Conservation (phyloP, 2,329 filamentous ascomycete species). For the Aspergillus thermomutatus region DNA sequence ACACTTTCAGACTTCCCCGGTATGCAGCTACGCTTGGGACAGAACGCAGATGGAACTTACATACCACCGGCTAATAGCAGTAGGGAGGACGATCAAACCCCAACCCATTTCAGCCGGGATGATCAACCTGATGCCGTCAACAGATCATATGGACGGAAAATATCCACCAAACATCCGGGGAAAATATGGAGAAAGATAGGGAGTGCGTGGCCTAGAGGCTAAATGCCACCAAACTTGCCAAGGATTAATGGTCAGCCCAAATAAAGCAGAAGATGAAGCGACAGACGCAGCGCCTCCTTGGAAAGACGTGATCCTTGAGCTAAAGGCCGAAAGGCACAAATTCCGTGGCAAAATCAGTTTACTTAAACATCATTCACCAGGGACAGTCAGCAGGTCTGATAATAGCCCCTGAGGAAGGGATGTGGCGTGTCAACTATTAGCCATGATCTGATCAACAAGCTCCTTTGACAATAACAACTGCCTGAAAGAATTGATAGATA, state of each 20-base stretch:
- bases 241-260: not conserved
- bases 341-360: conserved; percentile 32
- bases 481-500: not conserved
- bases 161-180: not conserved
- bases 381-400: conserved; percentile 28
- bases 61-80: conserved; percentile 25
- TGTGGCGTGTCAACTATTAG: conserved; percentile 16
- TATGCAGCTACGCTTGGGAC: conserved; percentile 23
- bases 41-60: conserved; percentile 19
- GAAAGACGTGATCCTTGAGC: not conserved
- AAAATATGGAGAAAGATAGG: not conserved
- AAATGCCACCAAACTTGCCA: not conserved
- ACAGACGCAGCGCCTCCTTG: not conserved
- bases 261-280: not conserved
- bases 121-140: conserved; percentile 8
- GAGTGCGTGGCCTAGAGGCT: not conserved
- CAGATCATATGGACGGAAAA: conserved; percentile 11
- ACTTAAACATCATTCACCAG: conserved; percentile 13
- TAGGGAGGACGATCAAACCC: conserved; percentile 9
- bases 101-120: conserved; percentile 18
- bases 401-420: conserved; percentile 4
- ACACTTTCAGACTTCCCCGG: conserved; percentile 26
- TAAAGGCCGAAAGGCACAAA: conserved; percentile 6
- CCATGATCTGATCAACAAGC: not conserved
- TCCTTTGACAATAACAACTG: not conserved